These are phyloP conservation scores for Fusarium sp. DNA, from an alignment of 2,329 filamentous ascomycete genomes.

Conservation along the genomic window DNA sequence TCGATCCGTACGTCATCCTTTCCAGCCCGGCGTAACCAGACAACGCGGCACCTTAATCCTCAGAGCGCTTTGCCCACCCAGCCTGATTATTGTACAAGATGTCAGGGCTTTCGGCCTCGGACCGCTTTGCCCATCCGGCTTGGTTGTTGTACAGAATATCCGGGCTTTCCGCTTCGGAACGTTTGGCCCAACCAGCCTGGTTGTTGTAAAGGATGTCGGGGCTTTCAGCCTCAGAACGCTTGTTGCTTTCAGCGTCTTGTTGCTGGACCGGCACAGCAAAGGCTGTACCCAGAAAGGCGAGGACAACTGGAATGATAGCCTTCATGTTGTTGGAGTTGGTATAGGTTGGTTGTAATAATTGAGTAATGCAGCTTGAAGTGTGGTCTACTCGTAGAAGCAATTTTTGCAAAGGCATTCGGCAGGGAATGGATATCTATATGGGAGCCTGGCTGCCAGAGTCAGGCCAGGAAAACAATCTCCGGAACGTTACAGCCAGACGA, in stretches of 20 bases:
- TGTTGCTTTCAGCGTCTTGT: background rate
- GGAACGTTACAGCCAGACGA: background rate
- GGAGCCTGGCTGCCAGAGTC: background rate
- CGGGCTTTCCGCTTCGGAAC: conserved; percentile 2
- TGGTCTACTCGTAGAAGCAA: no score
- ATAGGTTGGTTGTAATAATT: background rate
- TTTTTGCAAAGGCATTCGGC: background rate
- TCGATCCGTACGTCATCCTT: background rate
- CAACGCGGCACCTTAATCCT: background rate
- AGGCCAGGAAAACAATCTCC: no score
- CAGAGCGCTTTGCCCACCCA: conserved; percentile 9
- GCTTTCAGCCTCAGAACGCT: conserved; percentile 9
- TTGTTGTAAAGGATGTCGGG: conserved; percentile 13
- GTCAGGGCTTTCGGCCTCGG: conserved; percentile 5
- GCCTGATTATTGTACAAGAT: conserved; percentile 9
- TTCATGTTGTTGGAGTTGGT: conserved; percentile 1
- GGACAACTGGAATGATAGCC: background rate
- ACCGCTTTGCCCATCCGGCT: conserved; percentile 3
- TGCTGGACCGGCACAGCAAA: conserved; percentile 2
- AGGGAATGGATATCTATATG: background rate
- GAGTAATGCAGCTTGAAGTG: background rate
- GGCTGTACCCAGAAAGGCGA: background rate
- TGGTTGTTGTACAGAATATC: conserved; percentile 2
- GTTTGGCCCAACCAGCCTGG: conserved; percentile 6
- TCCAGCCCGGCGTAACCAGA: background rate